phyloP scores from a whole-genome alignment of 1,139 yeast genomes.

The Suhomyces kunorum region DNA sequence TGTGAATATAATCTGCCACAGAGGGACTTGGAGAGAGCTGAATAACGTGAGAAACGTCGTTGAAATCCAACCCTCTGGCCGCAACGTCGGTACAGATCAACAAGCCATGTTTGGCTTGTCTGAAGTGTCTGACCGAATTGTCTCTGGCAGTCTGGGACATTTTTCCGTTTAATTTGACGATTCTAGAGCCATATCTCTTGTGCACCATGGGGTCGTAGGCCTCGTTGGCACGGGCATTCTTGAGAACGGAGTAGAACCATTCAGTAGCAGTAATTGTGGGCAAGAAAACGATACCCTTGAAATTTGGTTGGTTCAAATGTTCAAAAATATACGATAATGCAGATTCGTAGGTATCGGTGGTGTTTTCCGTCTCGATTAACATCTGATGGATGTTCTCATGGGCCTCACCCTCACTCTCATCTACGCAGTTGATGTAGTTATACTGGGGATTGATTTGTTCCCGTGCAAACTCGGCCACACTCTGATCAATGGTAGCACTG shows the following conservation, averaged over 20 bases:
- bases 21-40: conserved; percentile 91
- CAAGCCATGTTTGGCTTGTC: conserved; percentile 61
- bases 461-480: conserved; percentile 66
- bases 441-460: conserved; percentile 64
- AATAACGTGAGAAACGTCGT: conserved; percentile 96
- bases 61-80: conserved; percentile 96
- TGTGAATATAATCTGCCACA: conserved; percentile 78
- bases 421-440: conserved; percentile 74
- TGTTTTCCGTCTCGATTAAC: conserved; percentile 49
- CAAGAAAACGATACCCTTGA: conserved; percentile 79
- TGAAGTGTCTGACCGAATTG: conserved; percentile 55
- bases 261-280: conserved; percentile 77
- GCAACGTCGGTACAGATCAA: conserved; percentile 96
- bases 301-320: conserved; percentile 30
- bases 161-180: conserved; percentile 65
- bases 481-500: conserved; percentile 82
- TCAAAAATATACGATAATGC: conserved; percentile 50
- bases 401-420: conserved; percentile 74
- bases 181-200: conserved; percentile 15
- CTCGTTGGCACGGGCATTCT: conserved; percentile 17
- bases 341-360: conserved; percentile 54
- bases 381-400: conserved; percentile 76
- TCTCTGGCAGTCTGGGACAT: conserved; percentile 67
- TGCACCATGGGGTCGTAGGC: conserved; percentile 16
- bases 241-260: conserved; percentile 39